phyloP scores from a whole-genome alignment of 2,329 filamentous ascomycete genomes.

The Geosmithia putterillii region DNA sequence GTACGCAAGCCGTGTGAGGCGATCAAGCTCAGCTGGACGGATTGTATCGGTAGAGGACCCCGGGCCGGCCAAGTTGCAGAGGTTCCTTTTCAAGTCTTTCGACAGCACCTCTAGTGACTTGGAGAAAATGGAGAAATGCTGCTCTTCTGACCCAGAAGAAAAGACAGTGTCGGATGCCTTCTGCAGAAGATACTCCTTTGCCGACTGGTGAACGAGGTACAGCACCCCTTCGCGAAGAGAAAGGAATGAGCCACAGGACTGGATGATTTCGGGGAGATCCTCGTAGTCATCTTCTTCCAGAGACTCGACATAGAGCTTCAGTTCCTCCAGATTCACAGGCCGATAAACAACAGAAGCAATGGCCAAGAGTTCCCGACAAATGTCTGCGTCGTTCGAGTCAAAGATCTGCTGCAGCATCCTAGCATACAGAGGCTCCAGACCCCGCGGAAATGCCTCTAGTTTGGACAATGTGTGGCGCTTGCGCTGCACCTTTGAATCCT shows the following conservation, averaged over 20 bases:
- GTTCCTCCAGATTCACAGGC: constrained; percentile 18
- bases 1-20: constrained; percentile 7
- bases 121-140: constrained; percentile 18
- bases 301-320: constrained; percentile 10
- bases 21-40: constrained; percentile 5
- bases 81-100: constrained; percentile 17
- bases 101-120: constrained; percentile 18
- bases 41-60: constrained; percentile 5
- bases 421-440: constrained; percentile 19
- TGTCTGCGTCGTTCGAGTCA: constrained; percentile 10
- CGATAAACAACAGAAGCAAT: constrained; percentile 13
- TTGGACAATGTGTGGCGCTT: not conserved
- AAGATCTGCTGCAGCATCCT: constrained; percentile 20
- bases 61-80: constrained; percentile 15
- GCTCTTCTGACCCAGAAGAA: constrained; percentile 8
- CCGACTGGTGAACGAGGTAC: constrained; percentile 28
- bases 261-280: constrained; percentile 13
- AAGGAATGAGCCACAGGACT: constrained; percentile 25
- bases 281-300: constrained; percentile 5
- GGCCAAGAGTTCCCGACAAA: constrained; percentile 19
- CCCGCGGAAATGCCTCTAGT: constrained; percentile 6
- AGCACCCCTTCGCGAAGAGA: constrained; percentile 14
- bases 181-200: constrained; percentile 24
- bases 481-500: not conserved
- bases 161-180: constrained; percentile 14